Evolutionary conservation across 2,329 filamentous ascomycete genomes (phyloP), one percentile per base, ranked within the genome.

Genomic region (Huntiella moniliformis): DNA sequence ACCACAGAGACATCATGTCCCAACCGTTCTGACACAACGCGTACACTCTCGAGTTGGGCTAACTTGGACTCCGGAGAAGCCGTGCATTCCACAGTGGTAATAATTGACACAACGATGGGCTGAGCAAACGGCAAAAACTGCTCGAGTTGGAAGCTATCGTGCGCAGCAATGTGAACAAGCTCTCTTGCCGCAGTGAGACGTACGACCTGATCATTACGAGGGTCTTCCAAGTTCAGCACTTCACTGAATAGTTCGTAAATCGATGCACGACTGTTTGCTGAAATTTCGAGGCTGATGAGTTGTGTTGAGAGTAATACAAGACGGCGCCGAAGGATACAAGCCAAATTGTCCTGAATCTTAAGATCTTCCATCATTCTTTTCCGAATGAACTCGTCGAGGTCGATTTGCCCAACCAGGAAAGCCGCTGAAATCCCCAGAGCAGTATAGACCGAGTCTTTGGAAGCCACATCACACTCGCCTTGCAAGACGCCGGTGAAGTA

Each of bases 371-470:
- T 75, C 31, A 98, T 66, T 0, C 82, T 86, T 4, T 77, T 75
- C 12, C 73, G 68, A 36, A 98, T 63, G 56, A 96, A 82, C 1
- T 68, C 60, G 56, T 92, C 81, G 61, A 96, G 96, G 60, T 96
- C 82, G 52, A 95, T 74, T 8, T 74, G 67, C 40, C 78, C 66
- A 49, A 79, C 70, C 12, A 96, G 65, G 35, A 87, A 77, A 2
- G 83, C 71, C 1, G 87, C 83, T 0, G 91, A 77, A 43, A 95
- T 69, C 2, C 88, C 87, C 63, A 98, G 79, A 8, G 88, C 86
- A 4, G 84, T 92, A 57, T 98, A 98, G 1, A 96, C 77, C 0
- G 88, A 88, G 58, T 98, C 91, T 58, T 95, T 96, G 50, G 82
- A 76, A 12, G 91, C 70, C 10, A 96, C 72, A 52, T 91, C 77